Base-by-base conservation (phyloP, 306 rosid species). In the Benincasa hispida region DNA sequence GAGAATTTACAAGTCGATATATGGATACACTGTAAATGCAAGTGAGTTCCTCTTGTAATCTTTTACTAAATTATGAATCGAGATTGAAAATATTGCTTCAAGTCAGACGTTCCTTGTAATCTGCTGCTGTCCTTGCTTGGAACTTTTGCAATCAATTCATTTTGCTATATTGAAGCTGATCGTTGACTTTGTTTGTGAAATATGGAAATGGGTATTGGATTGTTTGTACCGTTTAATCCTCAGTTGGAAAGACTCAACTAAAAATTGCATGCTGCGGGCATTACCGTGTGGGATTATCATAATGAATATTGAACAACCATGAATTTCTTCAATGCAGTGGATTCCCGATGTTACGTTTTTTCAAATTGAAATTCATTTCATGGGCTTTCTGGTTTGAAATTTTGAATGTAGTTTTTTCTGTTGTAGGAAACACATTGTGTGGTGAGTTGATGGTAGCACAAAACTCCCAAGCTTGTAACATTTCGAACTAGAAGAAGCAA, bases 351-450 rank as follows among this genome's bases (percentile, higher is more conserved):
- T 37, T 45, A 5, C 51, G 51, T 17, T 50, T 68, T n/a, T 48
- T 68, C 15, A 10, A 21, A 41, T 42, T 22, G 55, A 41, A 22
- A 21, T 42, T 68, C 55, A 68, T 42, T 24, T 68, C 74, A 2
- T 14, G 55, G 51, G 32, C 21, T 68, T 42, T 47, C 4, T 70
- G 57, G n/a, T 45, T 28, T 18, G 15, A 8, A 27, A 47, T 25
- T 17, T 72, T 47, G 37, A 72, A 48, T 72, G 28, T 27, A 42
- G 5, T 14, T 48, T 22, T 45, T 69, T 21, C 11, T 42, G 58
- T 57, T 76, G 45, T 32, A 59, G 59, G 72, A 41, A 76, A 59
- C 47, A 45, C 68, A 76, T 76, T 59, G 72, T 6, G 25, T 41
- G 39, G 70, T 42, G 39, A 11, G 47, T 74, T 30, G 62, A 55